Evolutionary conservation across 2,329 filamentous ascomycete genomes (phyloP), one percentile per base, ranked within the genome.

Genomic region (Taxawa tesnikishii): DNA sequence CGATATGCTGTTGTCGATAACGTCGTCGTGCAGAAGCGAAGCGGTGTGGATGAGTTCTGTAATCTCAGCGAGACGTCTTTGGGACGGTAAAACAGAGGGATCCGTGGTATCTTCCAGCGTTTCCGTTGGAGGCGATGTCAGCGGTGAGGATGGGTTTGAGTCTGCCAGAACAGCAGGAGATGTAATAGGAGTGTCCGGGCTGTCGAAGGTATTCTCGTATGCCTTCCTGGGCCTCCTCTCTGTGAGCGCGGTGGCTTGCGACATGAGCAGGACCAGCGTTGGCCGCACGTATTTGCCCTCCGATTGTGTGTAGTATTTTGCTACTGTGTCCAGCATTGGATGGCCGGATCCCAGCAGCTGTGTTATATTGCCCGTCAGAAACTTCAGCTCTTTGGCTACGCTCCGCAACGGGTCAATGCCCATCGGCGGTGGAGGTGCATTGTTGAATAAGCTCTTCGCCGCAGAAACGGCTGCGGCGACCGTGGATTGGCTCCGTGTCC

Each of bases 281-380:
- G 90, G 90, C 44, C 90, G 79, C 46, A 98, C 79, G 59, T 96
- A 90, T 64, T 98, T 98, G 41, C 90, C 90, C 65, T 96, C 85
- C 38, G 83, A 83, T 49, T 88, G 82, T 14, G 90, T 94, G 58
- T 98, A 98, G 67, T 98, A 98, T 60, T 98, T 98, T 32, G 90
- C 85, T 16, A 87, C 88, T 26, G 83, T 87, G 53, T 96, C 90
- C 38, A 98, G 71, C 28, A 87, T 85, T 1, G 90, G 90, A 53
- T 98, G 88, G 5, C 88, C 88, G 0, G 87, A 94, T 5, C 88
- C 88, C 11, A 96, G 65, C n/a, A 96, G 68, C 52, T 92, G 82
- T 39, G 83, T 73, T 57, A 96, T 93, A 49, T 96, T 94, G 33
- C 85, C 85, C 8, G 83, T 94, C 50, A 96, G 63, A 48, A 87